These are phyloP conservation scores for Trichosporon sp. DNA, from an alignment of 1,284 basidiomycete species.

Conservation along the genomic window DNA sequence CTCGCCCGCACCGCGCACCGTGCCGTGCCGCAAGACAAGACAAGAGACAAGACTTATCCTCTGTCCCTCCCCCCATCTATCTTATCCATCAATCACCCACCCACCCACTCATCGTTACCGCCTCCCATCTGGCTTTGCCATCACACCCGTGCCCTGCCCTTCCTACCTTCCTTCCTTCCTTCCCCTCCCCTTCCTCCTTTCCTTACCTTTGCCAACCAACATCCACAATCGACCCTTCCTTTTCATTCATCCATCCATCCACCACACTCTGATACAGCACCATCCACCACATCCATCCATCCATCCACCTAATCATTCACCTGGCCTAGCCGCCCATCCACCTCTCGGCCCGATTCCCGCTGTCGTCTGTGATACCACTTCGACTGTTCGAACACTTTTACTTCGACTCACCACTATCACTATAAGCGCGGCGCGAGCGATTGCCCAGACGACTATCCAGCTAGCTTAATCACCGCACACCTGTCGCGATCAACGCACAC, in stretches of 20 bases:
- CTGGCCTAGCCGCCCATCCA: slow-evolving; percentile 21
- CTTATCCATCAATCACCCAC: slow-evolving; percentile 1
- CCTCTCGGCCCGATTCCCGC: slow-evolving; percentile 26
- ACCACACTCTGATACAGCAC: too few species aligned
- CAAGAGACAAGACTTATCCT: not conserved
- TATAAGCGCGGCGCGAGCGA: not conserved
- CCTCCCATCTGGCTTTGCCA: too few species aligned
- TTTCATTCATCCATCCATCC: slow-evolving; percentile 2
- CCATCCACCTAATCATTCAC: not conserved
- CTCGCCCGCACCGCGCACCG: not conserved
- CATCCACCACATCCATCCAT: too few species aligned
- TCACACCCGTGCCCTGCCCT: not conserved
- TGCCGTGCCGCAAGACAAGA: not conserved
- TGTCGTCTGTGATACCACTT: slow-evolving; percentile 8
- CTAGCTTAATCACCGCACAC: not conserved
- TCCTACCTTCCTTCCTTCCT: not conserved
- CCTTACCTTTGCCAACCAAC: slow-evolving; percentile 1
- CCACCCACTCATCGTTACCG: not conserved
- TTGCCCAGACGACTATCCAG: not conserved
- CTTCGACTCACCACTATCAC: not conserved
- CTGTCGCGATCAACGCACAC: not conserved
- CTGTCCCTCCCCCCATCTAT: not conserved
- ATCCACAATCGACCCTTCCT: slow-evolving; percentile 4
- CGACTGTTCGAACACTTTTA: not conserved
- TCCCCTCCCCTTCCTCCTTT: not conserved